Evolutionary conservation across 1,139 yeast species (phyloP), one percentile per base, ranked within the genome.

Genomic region (Pichia sp.): DNA sequence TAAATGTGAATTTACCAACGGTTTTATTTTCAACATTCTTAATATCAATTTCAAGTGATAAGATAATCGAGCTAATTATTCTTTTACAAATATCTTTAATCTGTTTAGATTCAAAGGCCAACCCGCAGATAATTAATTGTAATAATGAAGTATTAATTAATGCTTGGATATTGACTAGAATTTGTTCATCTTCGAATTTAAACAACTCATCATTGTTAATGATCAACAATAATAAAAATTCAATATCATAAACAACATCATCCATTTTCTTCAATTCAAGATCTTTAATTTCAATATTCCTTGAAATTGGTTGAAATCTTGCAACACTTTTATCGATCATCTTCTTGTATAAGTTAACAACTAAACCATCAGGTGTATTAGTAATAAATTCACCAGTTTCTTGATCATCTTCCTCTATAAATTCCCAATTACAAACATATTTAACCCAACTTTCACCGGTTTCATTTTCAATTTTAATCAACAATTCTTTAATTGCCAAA

Each of bases 151-250:
- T 71, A 7, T 82, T 87, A 3, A 83, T 70, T 36, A 87, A 65
- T 45, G 73, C 75, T 56, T 75, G 76, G 44, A 85, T 64, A 53
- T 85, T 80, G 45, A 82, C 58, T 4, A 32, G 40, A n/a, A 62
- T 59, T 2, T 59, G 58, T 7, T 61, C 52, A 9, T 61, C 64
- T 9, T 62, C 65, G 30, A 66, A 54, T 24, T 65, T 64, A 49
- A 83, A 73, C 40, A 84, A 67, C 51, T 84, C 89, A 7, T 77
- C 80, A 57, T 80, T 82, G 60, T 80, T 82, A 38, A 82, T 62
- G 15, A 80, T 65, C 53, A 80, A 61, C 53, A 84, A 67, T 56
- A 81, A 59, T 27, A 85, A 58, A 55, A 85, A 82, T 54, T 81
- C 79, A 24, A 79, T 72, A 59, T 85, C 90, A 59, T 85, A 85